Evolutionary conservation across 2,329 filamentous ascomycete genomes (phyloP).

Genomic region (Neophaeococcomyces mojaviensis): DNA sequence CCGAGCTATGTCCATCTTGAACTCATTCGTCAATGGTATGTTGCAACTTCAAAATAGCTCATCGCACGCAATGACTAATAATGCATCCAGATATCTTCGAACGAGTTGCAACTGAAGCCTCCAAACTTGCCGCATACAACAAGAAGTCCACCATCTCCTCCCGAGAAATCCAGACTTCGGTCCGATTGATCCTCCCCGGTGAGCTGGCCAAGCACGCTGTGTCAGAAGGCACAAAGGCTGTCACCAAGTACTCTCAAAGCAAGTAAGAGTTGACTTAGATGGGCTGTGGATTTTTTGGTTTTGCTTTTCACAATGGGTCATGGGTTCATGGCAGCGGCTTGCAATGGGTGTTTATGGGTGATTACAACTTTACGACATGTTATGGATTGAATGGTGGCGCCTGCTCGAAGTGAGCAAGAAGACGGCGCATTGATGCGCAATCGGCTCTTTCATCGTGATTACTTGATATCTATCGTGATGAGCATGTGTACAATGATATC

Average conservation of each 20-base stretch:
- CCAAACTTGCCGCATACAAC: conserved; percentile 99
- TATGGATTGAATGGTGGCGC: conserved; percentile 6
- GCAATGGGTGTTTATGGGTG: conserved; percentile 35
- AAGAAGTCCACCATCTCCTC: conserved; percentile 99
- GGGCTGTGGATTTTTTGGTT: conserved; percentile 32
- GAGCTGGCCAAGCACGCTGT: conserved; percentile 99
- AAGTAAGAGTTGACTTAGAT: conserved; percentile 55
- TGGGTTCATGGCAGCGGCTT: conserved; percentile 28
- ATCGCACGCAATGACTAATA: conserved; percentile 7
- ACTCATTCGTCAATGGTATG: conserved; percentile 98
- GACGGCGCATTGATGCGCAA: conserved; percentile 13
- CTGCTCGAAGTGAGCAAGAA: conserved; percentile 5
- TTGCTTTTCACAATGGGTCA: conserved; percentile 31
- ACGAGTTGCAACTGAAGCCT: conserved; percentile 96
- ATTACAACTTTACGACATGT: conserved; percentile 37
- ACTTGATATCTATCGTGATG: conserved; percentile 5
- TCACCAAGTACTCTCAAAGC: conserved; percentile 99
- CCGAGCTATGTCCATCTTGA: conserved; percentile 98
- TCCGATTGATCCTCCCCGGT: conserved; percentile 93
- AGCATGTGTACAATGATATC: conserved; percentile 8
- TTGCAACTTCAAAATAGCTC: conserved; percentile 16
- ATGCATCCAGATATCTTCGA: conserved; percentile 82
- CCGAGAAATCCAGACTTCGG: conserved; percentile 98
- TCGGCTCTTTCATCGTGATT: conserved; percentile 14
- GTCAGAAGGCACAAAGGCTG: conserved; percentile 98